Conservation (phyloP, 768 basidiomycete species). For the Lentinula sp. region DNA sequence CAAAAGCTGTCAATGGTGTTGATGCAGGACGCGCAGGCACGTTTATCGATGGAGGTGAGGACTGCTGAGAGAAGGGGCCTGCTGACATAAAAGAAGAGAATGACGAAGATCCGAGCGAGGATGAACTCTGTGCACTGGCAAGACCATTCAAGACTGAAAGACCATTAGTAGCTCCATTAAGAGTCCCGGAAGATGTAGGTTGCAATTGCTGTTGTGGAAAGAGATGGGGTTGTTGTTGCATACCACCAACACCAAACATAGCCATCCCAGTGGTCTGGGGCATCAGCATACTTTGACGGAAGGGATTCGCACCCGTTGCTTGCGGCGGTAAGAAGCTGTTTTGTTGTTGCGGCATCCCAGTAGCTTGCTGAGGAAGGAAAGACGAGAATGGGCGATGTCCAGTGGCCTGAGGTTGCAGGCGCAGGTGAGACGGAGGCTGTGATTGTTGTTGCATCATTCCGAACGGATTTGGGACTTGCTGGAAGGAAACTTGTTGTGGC, state of each 20-base stretch:
- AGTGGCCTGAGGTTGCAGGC: constrained; percentile 28
- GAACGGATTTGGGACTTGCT: constrained; percentile 40
- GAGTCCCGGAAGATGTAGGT: not conserved
- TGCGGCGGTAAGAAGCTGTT: constrained; percentile 42
- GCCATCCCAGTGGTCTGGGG: constrained; percentile 59
- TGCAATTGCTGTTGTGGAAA: constrained; percentile 8
- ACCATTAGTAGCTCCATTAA: constrained; percentile 4
- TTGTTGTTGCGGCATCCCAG: constrained; percentile 36
- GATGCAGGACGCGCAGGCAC: constrained; percentile 62
- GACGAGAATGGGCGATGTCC: constrained; percentile 49
- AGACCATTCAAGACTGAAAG: constrained; percentile 8
- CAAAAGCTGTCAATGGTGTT: constrained; percentile 54
- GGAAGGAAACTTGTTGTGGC: constrained; percentile 39
- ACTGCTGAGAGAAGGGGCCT: constrained; percentile 18
- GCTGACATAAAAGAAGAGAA: constrained; percentile 15
- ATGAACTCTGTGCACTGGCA: not conserved
- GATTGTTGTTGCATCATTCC: constrained; percentile 28
- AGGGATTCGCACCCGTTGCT: constrained; percentile 70
- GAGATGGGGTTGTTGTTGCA: constrained; percentile 14
- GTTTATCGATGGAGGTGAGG: constrained; percentile 16
- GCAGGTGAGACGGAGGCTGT: constrained; percentile 7
- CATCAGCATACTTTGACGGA: constrained; percentile 72
- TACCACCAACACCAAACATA: constrained; percentile 28
- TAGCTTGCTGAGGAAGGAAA: constrained; percentile 51
- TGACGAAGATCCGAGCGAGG: constrained; percentile 3